phyloP scores from a whole-genome alignment of 129 eudicot genomes.

The Dittrichia graveolens region DNA sequence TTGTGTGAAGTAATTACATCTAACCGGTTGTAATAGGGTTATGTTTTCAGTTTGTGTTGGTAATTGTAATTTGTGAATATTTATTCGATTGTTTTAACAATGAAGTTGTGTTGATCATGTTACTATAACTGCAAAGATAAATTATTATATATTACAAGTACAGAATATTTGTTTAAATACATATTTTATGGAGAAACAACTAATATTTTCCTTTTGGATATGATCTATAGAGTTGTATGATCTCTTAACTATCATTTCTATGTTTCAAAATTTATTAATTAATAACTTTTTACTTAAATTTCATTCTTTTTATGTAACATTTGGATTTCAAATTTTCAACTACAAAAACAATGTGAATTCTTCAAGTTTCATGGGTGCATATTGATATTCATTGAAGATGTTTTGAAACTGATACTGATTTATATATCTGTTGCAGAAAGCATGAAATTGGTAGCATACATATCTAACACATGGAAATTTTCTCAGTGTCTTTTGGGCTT shows the following conservation, averaged over 20 bases:
- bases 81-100: background rate
- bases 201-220: background rate
- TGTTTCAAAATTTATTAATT: background rate
- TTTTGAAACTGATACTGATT: slow-evolving; percentile 10
- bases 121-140: background rate
- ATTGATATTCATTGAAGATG: background rate
- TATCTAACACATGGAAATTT: slow-evolving; percentile 56
- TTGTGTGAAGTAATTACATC: slow-evolving; percentile 2
- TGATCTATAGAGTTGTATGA: background rate
- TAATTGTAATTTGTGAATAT: background rate
- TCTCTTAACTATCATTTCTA: too few relatives aligned
- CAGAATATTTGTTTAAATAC: slow-evolving; percentile 1
- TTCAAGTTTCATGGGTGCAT: background rate
- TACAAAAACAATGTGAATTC: background rate
- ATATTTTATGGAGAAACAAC: too few relatives aligned
- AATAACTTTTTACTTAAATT: background rate
- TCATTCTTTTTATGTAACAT: background rate
- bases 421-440: slow-evolving; percentile 40
- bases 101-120: slow-evolving; percentile 1
- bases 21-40: slow-evolving; percentile 7
- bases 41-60: slow-evolving; percentile 5
- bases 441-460: slow-evolving; percentile 41
- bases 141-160: slow-evolving; percentile 8
- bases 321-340: background rate
- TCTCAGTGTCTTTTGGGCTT: slow-evolving; percentile 29